Base-by-base conservation (phyloP, 2,329 filamentous ascomycete species). In the Calonectria pteridis region DNA sequence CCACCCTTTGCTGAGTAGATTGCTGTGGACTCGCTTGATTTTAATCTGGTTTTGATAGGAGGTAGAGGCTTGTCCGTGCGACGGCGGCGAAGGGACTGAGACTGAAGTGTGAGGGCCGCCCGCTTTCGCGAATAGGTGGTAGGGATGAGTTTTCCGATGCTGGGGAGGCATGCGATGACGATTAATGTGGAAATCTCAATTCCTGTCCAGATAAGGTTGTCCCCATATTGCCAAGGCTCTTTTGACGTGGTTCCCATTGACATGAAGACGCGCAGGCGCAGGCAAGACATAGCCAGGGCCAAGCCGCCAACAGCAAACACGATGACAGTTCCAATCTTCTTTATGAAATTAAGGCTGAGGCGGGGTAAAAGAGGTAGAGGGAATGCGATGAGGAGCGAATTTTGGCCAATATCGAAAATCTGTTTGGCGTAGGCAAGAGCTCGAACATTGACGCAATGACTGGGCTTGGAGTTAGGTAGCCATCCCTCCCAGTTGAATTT, bases 271-370 rank as follows among this genome's bases (percentile, higher is more conserved):
- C 80, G 80, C 28, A 87, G 79, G 1, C 84, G 81, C 18, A 84
- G 80, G 58, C 85, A 77, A 46, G 84, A 82, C 20, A 84, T 83
- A 6, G 79, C 82, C 7, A 86, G 77, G 16, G 84, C 83, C 63
- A 88, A 85, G 20, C 85, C 75, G 33, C 88, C 85, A 18, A 89
- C 81, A 14, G 83, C 85, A 66, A 90, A 83, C 80, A 90, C 86
- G 23, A 85, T 55, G 1, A 81, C 80, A 3, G 89, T 82, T 40
- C 85, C 85, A 2, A 85, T 51, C 79, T 87, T 89, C 75, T 87
- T 87, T 51, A 84, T 83, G n/a, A 80, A 79, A 18, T 82, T 82
- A 14, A 88, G 73, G 11, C 84, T 81, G 14, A 89, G 82, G 2
- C 83, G 77, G 3, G 82, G 74, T 6, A 89, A 73, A 53, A 83